Base-by-base conservation (phyloP, 352 stramenopile genomes). In the Pythium phragmitis region DNA sequence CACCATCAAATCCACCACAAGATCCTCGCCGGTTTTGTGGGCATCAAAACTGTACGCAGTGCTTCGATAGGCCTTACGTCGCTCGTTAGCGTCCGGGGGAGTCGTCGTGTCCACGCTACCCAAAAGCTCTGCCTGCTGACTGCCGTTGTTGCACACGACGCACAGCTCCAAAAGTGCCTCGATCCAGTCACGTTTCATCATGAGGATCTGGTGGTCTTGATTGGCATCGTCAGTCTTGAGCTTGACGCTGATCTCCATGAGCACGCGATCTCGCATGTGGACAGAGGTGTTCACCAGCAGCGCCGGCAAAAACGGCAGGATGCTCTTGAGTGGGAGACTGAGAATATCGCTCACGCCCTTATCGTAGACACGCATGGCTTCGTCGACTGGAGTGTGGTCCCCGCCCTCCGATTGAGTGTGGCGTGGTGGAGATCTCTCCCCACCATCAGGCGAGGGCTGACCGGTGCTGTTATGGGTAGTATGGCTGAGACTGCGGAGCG, bases 181-280 rank as follows among this genome's bases (percentile, higher is more conserved):
- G 0, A 84, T 76, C 87, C 87, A 96, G 17, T 79, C 67, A 48
- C 84, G 76, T 52, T 91, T 89, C 72, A 91, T 88, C 28, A 75
- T 53, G 3, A 96, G 57, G 30, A 96, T 52, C n/a, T 91, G 78
- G 36, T 91, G 78, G 28, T 91, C 80, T 46, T 93, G 82, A n/a
- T 79, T 57, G 0, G 72, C 53, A 52, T 87, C 75, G 28, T 93
- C 81, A 0, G 82, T 96, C 62, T 96, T 96, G 12, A 96, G 72
- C 68, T 85, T 87, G 14, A 96, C 82, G 52, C 89, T 94, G 45
- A 96, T 83, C n/a, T 94, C 85, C 84, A 96, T 92, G 11, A 96
- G 69, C 9, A 93, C 77, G 41, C 89, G 88, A 53, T 96, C 87
- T 2, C 87, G 80, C 54, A 85, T 81, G 30, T 68, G 62, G 0